Percentiles rank a stretch among this genome's conserved stretches.
phyloP scores from a whole-genome alignment of 2,329 filamentous ascomycete genomes.

The Tolypocladium cylindrosporum region DNA sequence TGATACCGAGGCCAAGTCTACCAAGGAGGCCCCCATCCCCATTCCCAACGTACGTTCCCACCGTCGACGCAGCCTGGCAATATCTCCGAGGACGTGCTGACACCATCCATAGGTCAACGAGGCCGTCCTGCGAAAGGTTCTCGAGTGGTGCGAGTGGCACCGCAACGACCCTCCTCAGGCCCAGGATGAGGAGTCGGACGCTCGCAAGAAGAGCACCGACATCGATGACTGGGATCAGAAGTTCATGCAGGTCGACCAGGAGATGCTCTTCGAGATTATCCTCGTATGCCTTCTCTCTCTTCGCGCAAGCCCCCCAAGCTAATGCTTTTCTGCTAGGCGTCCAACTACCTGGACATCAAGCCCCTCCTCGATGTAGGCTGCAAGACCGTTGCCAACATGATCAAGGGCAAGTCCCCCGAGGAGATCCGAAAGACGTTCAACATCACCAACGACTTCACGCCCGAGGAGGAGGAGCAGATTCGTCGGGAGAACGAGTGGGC shows the following conservation, averaged over 20 bases:
- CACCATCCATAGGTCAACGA: constrained; percentile 62
- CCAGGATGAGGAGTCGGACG: constrained; percentile 84
- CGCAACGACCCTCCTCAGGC: constrained; percentile 74
- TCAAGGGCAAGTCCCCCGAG: constrained; percentile 99
- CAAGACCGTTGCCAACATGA: constrained; percentile 99
- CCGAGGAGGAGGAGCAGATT: constrained; percentile 98
- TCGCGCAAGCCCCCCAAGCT: not conserved
- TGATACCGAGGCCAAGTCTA: constrained; percentile 58
- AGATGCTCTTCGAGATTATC: constrained; percentile 99
- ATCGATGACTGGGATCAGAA: constrained; percentile 99
- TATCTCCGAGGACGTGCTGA: constrained; percentile 1
- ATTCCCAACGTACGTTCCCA: constrained; percentile 63
- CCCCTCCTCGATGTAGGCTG: constrained; percentile 93
- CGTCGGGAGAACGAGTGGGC: constrained; percentile 87
- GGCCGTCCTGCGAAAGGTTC: constrained; percentile 85
- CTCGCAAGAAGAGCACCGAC: constrained; percentile 95
- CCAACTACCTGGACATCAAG: constrained; percentile 99
- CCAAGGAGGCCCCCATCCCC: constrained; percentile 61
- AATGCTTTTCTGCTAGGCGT: constrained; percentile 47
- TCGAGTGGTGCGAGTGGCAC: constrained; percentile 98
- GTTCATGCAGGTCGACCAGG: constrained; percentile 99
- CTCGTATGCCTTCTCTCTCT: constrained; percentile 48
- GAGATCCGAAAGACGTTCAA: constrained; percentile 99
- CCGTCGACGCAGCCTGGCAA: not conserved
- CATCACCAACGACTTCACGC: constrained; percentile 98